These are phyloP conservation scores for Pichia cabralensis DNA, from an alignment of 805 yeast genomes.

Conservation along the genomic window DNA sequence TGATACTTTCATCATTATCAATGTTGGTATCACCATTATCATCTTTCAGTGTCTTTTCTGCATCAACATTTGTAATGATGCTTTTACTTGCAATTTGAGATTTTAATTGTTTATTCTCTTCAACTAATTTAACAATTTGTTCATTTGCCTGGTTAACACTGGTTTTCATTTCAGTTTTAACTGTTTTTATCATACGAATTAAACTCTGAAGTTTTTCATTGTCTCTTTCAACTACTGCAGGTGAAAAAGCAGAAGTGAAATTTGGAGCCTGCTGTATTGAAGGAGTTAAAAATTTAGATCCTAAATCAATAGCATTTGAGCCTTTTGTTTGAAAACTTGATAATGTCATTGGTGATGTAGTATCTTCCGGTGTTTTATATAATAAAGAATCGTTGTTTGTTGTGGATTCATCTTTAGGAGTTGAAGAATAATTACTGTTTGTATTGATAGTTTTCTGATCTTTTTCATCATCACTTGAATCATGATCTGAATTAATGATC, in stretches of 20 bases:
- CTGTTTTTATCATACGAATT: slow-evolving; percentile 19
- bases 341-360: too few species aligned
- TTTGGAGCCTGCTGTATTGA: background rate
- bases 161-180: slow-evolving; percentile 34
- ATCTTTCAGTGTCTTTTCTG: too few species aligned
- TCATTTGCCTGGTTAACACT: slow-evolving; percentile 52
- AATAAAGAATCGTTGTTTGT: slow-evolving; percentile 1
- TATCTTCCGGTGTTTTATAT: slow-evolving; percentile 4
- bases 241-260: slow-evolving; percentile 10
- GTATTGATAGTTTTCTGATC: too few species aligned
- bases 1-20: slow-evolving; percentile 1
- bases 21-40: too few species aligned
- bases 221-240: slow-evolving; percentile 12
- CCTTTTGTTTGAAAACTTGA: too few species aligned
- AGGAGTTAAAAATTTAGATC: background rate
- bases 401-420: too few species aligned
- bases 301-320: too few species aligned
- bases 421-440: too few species aligned
- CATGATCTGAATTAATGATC: too few species aligned
- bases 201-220: slow-evolving; percentile 15
- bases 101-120: slow-evolving; percentile 17
- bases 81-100: too few species aligned
- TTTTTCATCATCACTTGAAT: too few species aligned
- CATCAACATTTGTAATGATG: slow-evolving; percentile 2
- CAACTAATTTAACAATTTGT: slow-evolving; percentile 40